A percentile compares a stretch with the other conserved stretches of the same genome.
phyloP scores from a whole-genome alignment of 805 yeast genomes.

The Zygoascus biomembranicola region DNA sequence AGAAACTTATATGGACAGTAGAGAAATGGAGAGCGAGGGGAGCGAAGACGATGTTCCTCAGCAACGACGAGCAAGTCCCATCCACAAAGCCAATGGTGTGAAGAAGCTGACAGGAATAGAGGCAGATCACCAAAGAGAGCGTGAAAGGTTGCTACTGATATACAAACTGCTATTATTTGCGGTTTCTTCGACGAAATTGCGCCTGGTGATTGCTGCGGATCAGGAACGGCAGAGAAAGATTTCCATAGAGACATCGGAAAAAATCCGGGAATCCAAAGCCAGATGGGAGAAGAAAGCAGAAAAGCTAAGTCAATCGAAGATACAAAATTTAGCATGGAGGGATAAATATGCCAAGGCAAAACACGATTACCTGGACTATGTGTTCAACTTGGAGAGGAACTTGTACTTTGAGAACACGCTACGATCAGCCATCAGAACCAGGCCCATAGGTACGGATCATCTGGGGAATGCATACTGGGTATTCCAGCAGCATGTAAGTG shows the following conservation, averaged over 20 bases:
- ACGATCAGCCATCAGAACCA: conserved; percentile 26
- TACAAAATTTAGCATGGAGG: conserved; percentile 13
- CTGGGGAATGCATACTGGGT: conserved; percentile 31
- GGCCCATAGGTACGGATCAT: conserved; percentile 27
- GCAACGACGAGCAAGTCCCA: neutral
- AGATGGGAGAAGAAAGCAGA: conserved; percentile 18
- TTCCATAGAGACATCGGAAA: conserved; percentile 20
- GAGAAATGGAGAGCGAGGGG: conserved; percentile 4
- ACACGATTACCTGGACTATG: conserved; percentile 20
- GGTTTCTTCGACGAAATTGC: conserved; percentile 28
- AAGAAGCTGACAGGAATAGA: neutral
- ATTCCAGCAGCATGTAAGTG: conserved; percentile 24
- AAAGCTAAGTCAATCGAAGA: conserved; percentile 18
- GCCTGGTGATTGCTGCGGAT: conserved; percentile 27
- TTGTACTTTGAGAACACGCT: conserved; percentile 21
- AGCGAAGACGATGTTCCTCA: neutral
- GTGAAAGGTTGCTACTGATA: conserved; percentile 22
- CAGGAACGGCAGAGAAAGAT: conserved; percentile 23
- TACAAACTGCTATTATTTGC: conserved; percentile 23
- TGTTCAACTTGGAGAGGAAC: conserved; percentile 20
- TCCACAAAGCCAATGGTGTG: neutral
- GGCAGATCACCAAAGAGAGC: conserved; percentile 13
- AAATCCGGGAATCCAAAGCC: conserved; percentile 20
- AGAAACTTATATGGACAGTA: conserved; percentile 11
- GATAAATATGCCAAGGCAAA: conserved; percentile 13